Percentiles rank a stretch among this genome's conserved stretches.
These are phyloP conservation scores for Myotisia sp. DNA, from an alignment of 2,329 filamentous ascomycete genomes.

Conservation along the genomic window DNA sequence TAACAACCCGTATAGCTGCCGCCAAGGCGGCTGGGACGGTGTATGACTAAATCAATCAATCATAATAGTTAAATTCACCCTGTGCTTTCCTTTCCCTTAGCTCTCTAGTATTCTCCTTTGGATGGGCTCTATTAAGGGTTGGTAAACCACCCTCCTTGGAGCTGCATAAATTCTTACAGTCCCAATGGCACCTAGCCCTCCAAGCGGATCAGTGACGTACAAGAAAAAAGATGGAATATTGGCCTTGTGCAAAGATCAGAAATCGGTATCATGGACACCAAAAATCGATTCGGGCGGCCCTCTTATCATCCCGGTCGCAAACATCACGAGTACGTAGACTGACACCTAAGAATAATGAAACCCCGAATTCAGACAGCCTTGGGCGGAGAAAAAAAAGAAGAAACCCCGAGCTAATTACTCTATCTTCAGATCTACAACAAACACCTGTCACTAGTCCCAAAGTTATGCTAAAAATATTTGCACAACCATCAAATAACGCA, in stretches of 20 bases:
- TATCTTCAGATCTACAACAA: slow-evolving; percentile 68
- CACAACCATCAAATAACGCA: slow-evolving; percentile 45
- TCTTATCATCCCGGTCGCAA: slow-evolving; percentile 55
- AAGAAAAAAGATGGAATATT: slow-evolving; percentile 93
- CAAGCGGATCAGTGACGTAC: slow-evolving; percentile 46
- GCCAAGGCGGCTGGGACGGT: not conserved
- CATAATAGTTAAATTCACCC: not conserved
- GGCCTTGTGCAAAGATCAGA: slow-evolving; percentile 57
- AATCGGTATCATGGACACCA: slow-evolving; percentile 69
- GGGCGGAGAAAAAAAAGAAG: not conserved
- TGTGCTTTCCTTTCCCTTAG: not conserved
- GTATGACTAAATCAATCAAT: not conserved
- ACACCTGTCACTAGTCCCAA: slow-evolving; percentile 78
- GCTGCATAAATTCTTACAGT: not conserved
- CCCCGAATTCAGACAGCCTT: too few species aligned
- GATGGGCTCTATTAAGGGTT: slow-evolving; percentile 7
- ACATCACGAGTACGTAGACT: slow-evolving; percentile 60
- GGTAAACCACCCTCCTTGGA: slow-evolving; percentile 2
- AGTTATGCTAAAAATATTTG: slow-evolving; percentile 87
- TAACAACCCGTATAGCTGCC: not conserved
- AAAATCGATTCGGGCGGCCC: slow-evolving; percentile 44
- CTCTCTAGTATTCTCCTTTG: not conserved
- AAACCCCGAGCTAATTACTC: not conserved
- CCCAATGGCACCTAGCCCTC: slow-evolving; percentile 17
- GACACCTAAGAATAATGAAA: not conserved